Percentiles rank a stretch among this genome's conserved stretches.
Evolutionary conservation across 1,284 basidiomycete species (phyloP).

Genomic region (Rhodotorula glutinis): DNA sequence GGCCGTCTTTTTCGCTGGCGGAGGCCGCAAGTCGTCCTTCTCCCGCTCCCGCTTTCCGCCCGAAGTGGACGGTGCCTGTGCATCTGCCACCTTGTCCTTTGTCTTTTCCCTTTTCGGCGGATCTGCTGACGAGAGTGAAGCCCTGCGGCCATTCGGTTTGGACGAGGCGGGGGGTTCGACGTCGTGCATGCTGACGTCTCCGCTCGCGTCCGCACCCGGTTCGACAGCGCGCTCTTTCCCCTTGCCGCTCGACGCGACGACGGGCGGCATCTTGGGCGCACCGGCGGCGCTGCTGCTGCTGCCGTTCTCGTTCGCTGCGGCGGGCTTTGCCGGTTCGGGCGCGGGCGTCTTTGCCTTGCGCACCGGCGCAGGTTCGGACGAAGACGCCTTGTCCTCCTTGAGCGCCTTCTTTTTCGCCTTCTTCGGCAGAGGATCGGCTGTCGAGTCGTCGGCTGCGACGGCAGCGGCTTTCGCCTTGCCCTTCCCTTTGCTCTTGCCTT

Average conservation of each 20-base stretch:
- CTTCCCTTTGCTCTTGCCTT: conserved; percentile 1
- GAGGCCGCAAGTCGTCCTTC: conserved; percentile 10
- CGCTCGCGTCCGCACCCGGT: too few species aligned
- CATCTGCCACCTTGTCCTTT: not conserved
- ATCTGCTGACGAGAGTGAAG: too few species aligned
- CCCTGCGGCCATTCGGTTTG: not conserved
- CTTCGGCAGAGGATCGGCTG: not conserved
- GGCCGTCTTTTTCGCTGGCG: conserved; percentile 10
- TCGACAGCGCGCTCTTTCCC: not conserved
- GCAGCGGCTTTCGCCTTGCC: not conserved
- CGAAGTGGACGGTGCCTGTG: not conserved
- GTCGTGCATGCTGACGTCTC: too few species aligned
- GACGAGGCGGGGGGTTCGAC: not conserved
- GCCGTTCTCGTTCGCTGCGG: too few species aligned
- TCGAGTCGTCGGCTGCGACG: not conserved
- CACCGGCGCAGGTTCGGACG: not conserved
- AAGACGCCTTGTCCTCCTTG: not conserved
- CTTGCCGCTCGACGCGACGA: not conserved
- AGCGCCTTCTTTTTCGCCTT: conserved; percentile 8
- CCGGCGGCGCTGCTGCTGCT: too few species aligned
- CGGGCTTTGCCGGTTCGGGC: not conserved
- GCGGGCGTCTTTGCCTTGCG: not conserved
- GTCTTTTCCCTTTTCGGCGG: not conserved
- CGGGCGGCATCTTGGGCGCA: too few species aligned
- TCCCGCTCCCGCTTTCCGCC: conserved; percentile 9